Conservation (phyloP, 2,329 filamentous ascomycete genomes). For the Sphaceloma murrayae region DNA sequence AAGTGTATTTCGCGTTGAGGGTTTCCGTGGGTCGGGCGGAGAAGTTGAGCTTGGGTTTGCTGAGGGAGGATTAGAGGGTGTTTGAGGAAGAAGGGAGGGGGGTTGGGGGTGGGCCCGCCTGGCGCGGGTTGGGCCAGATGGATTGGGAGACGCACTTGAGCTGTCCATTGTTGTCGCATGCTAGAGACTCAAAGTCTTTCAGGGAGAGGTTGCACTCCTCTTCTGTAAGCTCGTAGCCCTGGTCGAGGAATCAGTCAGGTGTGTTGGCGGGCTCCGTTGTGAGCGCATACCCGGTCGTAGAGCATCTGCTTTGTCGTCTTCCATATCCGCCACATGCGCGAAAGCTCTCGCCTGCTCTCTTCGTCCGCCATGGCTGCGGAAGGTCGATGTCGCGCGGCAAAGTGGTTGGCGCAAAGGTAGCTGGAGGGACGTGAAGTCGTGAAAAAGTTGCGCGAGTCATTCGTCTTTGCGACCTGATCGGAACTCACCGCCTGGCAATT, state of each 20-base stretch:
- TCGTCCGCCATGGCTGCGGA: conserved; percentile 23
- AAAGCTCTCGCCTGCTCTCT: conserved; percentile 28
- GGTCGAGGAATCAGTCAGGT: conserved; percentile 17
- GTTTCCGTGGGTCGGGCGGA: conserved; percentile 71
- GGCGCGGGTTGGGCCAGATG: background rate
- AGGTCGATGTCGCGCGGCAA: conserved; percentile 10
- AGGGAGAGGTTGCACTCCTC: conserved; percentile 81
- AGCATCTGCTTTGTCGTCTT: conserved; percentile 94
- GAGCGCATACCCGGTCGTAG: conserved; percentile 64
- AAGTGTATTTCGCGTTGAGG: conserved; percentile 79
- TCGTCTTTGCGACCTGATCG: background rate
- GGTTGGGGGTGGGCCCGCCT: background rate
- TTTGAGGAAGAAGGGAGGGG: background rate
- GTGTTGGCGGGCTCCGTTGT: conserved; percentile 20
- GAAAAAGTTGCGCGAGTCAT: conserved; percentile 18
- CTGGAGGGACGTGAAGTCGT: conserved; percentile 23
- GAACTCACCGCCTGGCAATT: conserved; percentile 26
- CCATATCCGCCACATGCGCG: conserved; percentile 86
- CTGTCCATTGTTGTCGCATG: conserved; percentile 60
- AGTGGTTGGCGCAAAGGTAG: conserved; percentile 16
- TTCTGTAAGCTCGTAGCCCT: conserved; percentile 91
- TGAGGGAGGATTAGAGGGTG: conserved; percentile 32
- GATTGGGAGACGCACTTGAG: conserved; percentile 52
- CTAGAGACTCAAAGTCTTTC: conserved; percentile 67
- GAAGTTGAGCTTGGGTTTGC: conserved; percentile 76